Conservation (phyloP, 2,329 filamentous ascomycete species). For the Fusarium setosum region DNA sequence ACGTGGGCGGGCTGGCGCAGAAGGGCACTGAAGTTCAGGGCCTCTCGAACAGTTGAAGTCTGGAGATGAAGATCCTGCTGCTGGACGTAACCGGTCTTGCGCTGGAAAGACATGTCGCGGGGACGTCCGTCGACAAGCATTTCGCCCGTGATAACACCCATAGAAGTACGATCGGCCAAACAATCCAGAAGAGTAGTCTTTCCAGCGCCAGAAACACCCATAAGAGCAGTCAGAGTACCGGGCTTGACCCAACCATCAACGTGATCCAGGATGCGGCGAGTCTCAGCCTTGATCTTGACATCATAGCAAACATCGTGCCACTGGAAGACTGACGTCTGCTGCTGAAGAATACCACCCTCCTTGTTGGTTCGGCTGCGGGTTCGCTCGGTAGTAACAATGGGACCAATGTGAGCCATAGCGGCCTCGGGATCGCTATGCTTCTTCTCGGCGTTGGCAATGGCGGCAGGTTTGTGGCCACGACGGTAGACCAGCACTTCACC, state of each 20-base stretch:
- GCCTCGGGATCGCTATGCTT: constrained; percentile 71
- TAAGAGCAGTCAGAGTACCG: constrained; percentile 87
- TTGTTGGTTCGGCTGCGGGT: constrained; percentile 50
- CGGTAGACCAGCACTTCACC: constrained; percentile 82
- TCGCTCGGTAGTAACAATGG: constrained; percentile 58
- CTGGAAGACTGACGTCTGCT: constrained; percentile 82
- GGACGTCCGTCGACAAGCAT: constrained; percentile 76
- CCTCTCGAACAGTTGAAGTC: constrained; percentile 89
- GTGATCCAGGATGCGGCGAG: constrained; percentile 81
- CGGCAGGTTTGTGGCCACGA: constrained; percentile 71
- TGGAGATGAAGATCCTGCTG: constrained; percentile 91
- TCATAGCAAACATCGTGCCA: constrained; percentile 87
- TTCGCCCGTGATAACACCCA: constrained; percentile 88
- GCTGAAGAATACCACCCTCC: constrained; percentile 57
- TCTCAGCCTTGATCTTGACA: constrained; percentile 81
- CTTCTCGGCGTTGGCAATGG: constrained; percentile 68
- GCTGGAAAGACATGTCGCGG: constrained; percentile 85
- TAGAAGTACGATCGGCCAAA: constrained; percentile 85
- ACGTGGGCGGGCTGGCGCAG: constrained; percentile 84
- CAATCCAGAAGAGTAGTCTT: constrained; percentile 93
- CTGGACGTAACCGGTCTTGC: constrained; percentile 92
- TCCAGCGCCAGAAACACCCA: constrained; percentile 93
- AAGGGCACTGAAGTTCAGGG: constrained; percentile 85
- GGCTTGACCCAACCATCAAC: constrained; percentile 96
- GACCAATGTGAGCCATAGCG: constrained; percentile 61